phyloP scores from a whole-genome alignment of 164 flowering plant genomes.

The Vitis rotundifolia region DNA sequence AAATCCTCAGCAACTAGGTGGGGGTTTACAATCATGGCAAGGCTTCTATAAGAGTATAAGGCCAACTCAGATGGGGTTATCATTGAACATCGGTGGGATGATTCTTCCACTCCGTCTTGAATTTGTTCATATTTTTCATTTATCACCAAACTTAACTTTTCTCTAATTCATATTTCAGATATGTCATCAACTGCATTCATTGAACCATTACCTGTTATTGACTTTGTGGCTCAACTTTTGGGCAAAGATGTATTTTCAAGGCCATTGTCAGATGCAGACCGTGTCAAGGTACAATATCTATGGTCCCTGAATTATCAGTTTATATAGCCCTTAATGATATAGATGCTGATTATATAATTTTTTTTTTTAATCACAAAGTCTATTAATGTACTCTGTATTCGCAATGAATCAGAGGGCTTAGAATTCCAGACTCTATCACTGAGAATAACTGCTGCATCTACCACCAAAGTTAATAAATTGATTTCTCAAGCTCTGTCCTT shows the following conservation, averaged over 20 bases:
- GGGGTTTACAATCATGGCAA: conserved; percentile 67
- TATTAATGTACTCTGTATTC: too few species aligned
- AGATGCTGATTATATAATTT: too few species aligned
- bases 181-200: conserved; percentile 72
- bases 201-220: conserved; percentile 76
- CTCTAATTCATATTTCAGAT: conserved; percentile 31
- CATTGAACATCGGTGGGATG: conserved; percentile 70
- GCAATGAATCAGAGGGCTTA: too few species aligned
- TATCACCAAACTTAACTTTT: background rate
- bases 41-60: conserved; percentile 80
- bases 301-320: too few species aligned
- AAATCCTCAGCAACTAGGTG: conserved; percentile 47
- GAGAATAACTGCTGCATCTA: too few species aligned
- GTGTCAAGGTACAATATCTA: conserved; percentile 49
- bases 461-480: too few species aligned
- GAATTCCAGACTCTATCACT: too few species aligned
- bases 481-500: too few species aligned
- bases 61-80: conserved; percentile 83
- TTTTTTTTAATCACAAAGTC: too few species aligned
- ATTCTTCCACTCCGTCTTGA: background rate
- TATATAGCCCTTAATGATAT: too few species aligned
- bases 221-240: conserved; percentile 63
- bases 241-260: conserved; percentile 48
- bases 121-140: background rate
- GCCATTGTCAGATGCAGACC: conserved; percentile 72